Evolutionary conservation across 2,329 filamentous ascomycete genomes (phyloP).

Genomic region (Tolypocladium paradoxum): DNA sequence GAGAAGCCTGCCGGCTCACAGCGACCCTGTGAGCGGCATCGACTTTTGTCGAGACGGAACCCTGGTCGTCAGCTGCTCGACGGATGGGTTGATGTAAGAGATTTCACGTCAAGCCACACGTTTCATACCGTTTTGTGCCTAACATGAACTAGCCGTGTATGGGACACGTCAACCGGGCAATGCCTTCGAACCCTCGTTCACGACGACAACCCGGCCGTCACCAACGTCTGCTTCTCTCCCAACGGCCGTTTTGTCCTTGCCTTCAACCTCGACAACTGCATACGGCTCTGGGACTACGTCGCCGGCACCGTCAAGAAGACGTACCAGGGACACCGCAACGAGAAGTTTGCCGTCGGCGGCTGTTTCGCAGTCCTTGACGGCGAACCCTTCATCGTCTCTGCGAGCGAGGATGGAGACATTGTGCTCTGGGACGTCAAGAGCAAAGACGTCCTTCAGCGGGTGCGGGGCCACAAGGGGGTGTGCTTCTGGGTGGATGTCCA

Average conservation of each 20-base stretch:
- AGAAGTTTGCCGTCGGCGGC: constrained; percentile 73
- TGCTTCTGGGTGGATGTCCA: constrained; percentile 57
- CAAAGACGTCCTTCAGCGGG: constrained; percentile 69
- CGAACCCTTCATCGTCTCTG: constrained; percentile 59
- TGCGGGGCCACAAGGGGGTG: constrained; percentile 41
- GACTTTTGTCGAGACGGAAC: constrained; percentile 91
- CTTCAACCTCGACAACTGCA: constrained; percentile 80
- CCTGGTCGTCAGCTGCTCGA: constrained; percentile 80
- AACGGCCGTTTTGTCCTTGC: constrained; percentile 91
- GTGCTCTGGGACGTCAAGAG: constrained; percentile 84
- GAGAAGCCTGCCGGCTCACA: constrained; percentile 86
- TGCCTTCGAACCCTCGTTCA: constrained; percentile 91
- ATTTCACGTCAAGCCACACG: not conserved
- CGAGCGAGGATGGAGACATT: constrained; percentile 78
- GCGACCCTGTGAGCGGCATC: constrained; percentile 86
- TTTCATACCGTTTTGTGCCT: constrained; percentile 4
- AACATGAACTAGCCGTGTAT: constrained; percentile 54
- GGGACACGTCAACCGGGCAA: constrained; percentile 92
- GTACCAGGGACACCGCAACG: constrained; percentile 85
- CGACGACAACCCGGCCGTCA: constrained; percentile 87
- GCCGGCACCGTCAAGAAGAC: constrained; percentile 89
- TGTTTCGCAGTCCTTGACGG: constrained; percentile 56
- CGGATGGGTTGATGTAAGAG: constrained; percentile 75
- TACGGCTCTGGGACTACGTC: constrained; percentile 92
- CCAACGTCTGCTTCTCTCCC: constrained; percentile 81